Percentiles rank a stretch among this genome's conserved stretches.
Evolutionary conservation across 768 basidiomycete species (phyloP).

Genomic region (Tricholoma sp.): DNA sequence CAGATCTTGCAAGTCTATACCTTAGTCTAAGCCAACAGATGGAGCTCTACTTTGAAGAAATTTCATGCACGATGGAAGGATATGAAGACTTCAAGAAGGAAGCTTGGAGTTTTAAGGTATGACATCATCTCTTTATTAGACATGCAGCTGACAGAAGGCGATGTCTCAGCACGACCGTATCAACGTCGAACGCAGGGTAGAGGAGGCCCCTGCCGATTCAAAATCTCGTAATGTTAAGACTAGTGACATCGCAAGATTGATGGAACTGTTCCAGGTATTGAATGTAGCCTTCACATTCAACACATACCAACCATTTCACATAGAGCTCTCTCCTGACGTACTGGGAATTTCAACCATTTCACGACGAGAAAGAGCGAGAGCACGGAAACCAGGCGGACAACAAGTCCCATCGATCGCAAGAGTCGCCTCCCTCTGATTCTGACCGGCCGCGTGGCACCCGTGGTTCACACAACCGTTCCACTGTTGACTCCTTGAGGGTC

Average conservation of each 20-base stretch:
- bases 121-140: slow-evolving; percentile 5
- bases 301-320: background rate
- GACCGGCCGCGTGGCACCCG: slow-evolving; percentile 38
- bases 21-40: slow-evolving; percentile 73
- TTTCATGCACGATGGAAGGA: slow-evolving; percentile 53
- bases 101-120: slow-evolving; percentile 74
- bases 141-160: background rate
- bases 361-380: slow-evolving; percentile 19
- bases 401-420: slow-evolving; percentile 22
- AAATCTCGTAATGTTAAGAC: slow-evolving; percentile 54
- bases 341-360: slow-evolving; percentile 55
- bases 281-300: background rate
- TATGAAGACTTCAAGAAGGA: slow-evolving; percentile 72
- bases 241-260: slow-evolving; percentile 74
- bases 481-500: slow-evolving; percentile 8
- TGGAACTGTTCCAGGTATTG: slow-evolving; percentile 79
- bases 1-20: slow-evolving; percentile 74
- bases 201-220: slow-evolving; percentile 38
- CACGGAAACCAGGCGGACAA: slow-evolving; percentile 12
- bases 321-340: slow-evolving; percentile 70
- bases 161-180: slow-evolving; percentile 66
- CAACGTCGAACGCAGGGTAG: slow-evolving; percentile 58
- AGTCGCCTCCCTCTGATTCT: slow-evolving; percentile 28
- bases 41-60: slow-evolving; percentile 71
- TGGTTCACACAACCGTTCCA: slow-evolving; percentile 14